Conservation (phyloP, 768 basidiomycete genomes). For the Pleurotus giganteus region DNA sequence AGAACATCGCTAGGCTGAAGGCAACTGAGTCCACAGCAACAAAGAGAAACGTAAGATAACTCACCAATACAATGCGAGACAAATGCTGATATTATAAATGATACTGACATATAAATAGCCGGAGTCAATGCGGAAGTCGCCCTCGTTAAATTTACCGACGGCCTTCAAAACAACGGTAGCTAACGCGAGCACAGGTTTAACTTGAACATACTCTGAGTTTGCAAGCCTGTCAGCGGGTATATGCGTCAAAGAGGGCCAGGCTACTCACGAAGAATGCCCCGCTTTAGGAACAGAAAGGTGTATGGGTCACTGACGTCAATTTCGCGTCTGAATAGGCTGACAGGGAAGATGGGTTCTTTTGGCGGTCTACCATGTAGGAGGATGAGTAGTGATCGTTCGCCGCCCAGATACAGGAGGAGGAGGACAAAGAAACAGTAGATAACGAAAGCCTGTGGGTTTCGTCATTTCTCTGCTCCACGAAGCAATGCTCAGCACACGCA, state of each 20-base stretch:
- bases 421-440: slow-evolving; percentile 92
- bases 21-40: not conserved
- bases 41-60: not conserved
- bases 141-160: slow-evolving; percentile 85
- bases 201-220: slow-evolving; percentile 95
- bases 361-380: slow-evolving; percentile 89
- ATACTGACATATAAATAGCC: slow-evolving; percentile 92
- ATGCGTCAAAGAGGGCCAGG: not conserved
- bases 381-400: slow-evolving; percentile 90
- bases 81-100: slow-evolving; percentile 81
- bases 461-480: not conserved
- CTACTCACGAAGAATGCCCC: slow-evolving; percentile 85
- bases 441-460: slow-evolving; percentile 69
- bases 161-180: slow-evolving; percentile 87
- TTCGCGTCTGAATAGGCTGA: slow-evolving; percentile 77
- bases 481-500: slow-evolving; percentile 28
- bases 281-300: slow-evolving; percentile 89
- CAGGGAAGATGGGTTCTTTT: slow-evolving; percentile 83
- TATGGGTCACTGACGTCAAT: slow-evolving; percentile 95
- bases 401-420: slow-evolving; percentile 82
- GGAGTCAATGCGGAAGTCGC: slow-evolving; percentile 77
- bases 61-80: slow-evolving; percentile 73
- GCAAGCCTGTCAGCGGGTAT: slow-evolving; percentile 2
- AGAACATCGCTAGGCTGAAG: slow-evolving; percentile 79
- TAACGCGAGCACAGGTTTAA: slow-evolving; percentile 88